Evolutionary conservation across 352 stramenopile genomes (phyloP).

Genomic region (Phytophthora pistaciae): DNA sequence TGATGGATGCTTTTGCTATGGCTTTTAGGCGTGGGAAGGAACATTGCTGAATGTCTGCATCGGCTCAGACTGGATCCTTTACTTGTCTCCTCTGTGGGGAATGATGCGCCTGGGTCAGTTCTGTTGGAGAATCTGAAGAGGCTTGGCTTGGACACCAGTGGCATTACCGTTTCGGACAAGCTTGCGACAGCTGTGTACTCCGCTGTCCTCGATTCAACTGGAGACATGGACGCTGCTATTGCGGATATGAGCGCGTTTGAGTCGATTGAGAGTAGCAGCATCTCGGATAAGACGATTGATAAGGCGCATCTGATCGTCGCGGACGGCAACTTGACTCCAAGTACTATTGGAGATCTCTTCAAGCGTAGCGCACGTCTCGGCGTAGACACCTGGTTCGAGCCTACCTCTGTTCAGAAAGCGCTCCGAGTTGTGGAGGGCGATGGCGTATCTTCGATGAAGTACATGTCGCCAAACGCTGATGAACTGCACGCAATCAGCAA

Average conservation of each 20-base stretch:
- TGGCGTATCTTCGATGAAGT: conserved; percentile 60
- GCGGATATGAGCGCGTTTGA: conserved; percentile 90
- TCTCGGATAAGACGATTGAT: conserved; percentile 57
- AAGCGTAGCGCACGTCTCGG: conserved; percentile 47
- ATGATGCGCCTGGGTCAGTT: conserved; percentile 74
- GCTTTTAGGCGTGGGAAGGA: conserved; percentile 88
- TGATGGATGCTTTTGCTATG: background rate
- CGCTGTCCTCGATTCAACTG: conserved; percentile 74
- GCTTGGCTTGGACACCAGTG: conserved; percentile 67
- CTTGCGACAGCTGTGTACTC: conserved; percentile 88
- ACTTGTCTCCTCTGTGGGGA: conserved; percentile 86
- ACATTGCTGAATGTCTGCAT: conserved; percentile 92
- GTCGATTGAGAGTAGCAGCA: conserved; percentile 60
- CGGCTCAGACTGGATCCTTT: conserved; percentile 70
- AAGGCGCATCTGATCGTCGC: conserved; percentile 70
- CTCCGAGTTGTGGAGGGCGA: conserved; percentile 63
- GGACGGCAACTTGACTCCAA: conserved; percentile 79
- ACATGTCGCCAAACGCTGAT: conserved; percentile 84
- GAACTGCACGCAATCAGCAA: conserved; percentile 78
- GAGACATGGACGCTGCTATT: conserved; percentile 87
- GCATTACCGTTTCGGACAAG: conserved; percentile 58
- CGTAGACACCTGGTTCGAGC: conserved; percentile 84
- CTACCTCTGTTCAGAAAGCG: conserved; percentile 87
- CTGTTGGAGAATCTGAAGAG: conserved; percentile 76
- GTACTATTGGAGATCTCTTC: conserved; percentile 54